Conservation (phyloP, 2,329 filamentous ascomycete species). For the Sodiomyces alkalinus region DNA sequence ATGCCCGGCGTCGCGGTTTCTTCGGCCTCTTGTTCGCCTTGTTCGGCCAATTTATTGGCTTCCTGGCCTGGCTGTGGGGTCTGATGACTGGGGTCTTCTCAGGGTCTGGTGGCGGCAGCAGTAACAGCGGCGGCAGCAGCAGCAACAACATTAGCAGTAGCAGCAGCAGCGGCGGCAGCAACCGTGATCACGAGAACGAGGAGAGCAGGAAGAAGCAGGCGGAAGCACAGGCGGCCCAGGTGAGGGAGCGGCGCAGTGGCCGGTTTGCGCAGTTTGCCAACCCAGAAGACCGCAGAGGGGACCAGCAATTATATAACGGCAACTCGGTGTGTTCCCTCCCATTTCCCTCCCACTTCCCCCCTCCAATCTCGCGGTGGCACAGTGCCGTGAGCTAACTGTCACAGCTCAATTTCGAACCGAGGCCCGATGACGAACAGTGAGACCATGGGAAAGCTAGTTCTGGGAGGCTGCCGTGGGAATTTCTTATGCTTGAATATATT, state of each 20-base stretch:
- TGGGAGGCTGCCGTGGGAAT: background rate
- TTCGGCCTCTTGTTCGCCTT: conserved; percentile 8
- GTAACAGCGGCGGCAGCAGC: no score
- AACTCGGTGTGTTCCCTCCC: conserved; percentile 65
- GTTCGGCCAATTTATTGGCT: conserved; percentile 14
- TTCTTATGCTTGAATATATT: background rate
- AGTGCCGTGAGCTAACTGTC: conserved; percentile 12
- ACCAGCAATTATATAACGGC: conserved; percentile 75
- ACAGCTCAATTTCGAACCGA: conserved; percentile 55
- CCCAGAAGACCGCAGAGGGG: conserved; percentile 34
- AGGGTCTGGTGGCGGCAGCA: conserved; percentile 8
- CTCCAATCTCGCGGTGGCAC: no score
- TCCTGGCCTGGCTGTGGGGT: conserved; percentile 20
- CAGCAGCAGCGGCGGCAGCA: conserved; percentile 6
- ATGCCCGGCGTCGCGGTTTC: conserved; percentile 8
- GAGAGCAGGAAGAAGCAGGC: conserved; percentile 1
- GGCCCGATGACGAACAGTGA: conserved; percentile 41
- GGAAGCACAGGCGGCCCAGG: conserved; percentile 10
- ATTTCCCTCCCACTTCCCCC: background rate
- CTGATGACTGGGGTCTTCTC: conserved; percentile 15
- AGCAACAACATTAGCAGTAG: no score
- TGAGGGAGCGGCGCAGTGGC: conserved; percentile 10
- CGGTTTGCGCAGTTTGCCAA: conserved; percentile 28
- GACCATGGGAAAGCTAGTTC: background rate
- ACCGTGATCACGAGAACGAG: background rate